Base-by-base conservation (phyloP, 228 moss, liverwort and hornwort genomes). In the Sphagnum fallax region DNA sequence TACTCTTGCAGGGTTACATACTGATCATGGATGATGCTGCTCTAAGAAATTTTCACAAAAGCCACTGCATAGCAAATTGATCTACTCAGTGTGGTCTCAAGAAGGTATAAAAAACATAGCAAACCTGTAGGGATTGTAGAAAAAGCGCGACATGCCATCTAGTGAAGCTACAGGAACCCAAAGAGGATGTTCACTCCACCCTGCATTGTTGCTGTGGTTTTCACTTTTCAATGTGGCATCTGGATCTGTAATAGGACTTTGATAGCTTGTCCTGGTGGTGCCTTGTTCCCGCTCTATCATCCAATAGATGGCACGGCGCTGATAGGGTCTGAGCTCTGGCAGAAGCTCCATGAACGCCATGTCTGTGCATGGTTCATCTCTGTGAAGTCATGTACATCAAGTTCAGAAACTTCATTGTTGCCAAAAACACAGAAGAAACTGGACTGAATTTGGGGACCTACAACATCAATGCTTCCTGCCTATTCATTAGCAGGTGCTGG, bases 281-380 rank as follows among this genome's bases (percentile, higher is more conserved):
- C 89, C 91, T 73, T 78, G 84, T 78, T 97, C 97, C 59, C 97
- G 93, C 76, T 91, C 90, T 65, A 97, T 88, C 97, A 97, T 97
- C 97, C 97, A 97, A 80, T 79, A 86, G 76, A 87, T 90, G 52
- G 97, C 97, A 75, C 88, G 88, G 72, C 90, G 90, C 70, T 97
- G 97, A 76, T 97, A 97, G 62, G 93, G 93, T 79, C 93, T 87
- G 13, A 97, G 87, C 69, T 80, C 83, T 65, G 93, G 88, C 74
- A 88, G 66, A 64, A 97, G 90, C 83, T 93, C 88, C 47, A 91
- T 91, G 69, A 90, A 91, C 47, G 72, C 78, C 85, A 93, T 77
- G 55, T 76, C 69, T 68, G 83, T 73, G 75, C 79, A 83, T 64
- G 84, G 83, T 77, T 88, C 87, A 59, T 78, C 77, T 72, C 97